Percentiles rank a stretch among this genome's conserved stretches.
These are phyloP conservation scores for Hapsidospora chrysogenum DNA, from an alignment of 495 filamentous ascomycete species.

Conservation along the genomic window DNA sequence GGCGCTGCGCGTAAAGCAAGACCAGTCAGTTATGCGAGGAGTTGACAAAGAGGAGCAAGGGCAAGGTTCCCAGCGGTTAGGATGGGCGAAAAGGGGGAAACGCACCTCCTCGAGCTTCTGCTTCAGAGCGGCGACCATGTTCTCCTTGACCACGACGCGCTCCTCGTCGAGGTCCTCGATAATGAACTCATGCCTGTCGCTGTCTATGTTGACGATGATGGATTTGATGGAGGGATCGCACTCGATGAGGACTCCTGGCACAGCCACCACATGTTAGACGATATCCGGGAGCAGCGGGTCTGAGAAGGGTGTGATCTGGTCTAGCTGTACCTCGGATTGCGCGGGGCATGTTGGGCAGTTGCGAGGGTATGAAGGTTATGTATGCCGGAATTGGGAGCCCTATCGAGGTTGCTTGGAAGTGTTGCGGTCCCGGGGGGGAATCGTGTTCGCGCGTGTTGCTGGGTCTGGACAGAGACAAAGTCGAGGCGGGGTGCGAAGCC, in stretches of 20 bases:
- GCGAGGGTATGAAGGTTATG: no score
- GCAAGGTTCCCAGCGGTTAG: background rate
- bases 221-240: conserved; percentile 49
- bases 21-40: background rate
- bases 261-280: background rate
- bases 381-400: no score
- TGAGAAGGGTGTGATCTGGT: background rate
- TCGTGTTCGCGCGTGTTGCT: no score
- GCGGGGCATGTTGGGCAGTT: conserved; percentile 5
- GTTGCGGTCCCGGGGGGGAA: no score
- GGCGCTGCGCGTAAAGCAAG: background rate
- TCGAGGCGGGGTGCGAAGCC: no score
- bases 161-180: conserved; percentile 61
- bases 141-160: conserved; percentile 57
- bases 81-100: background rate
- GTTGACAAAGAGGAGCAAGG: background rate
- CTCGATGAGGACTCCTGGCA: conserved; percentile 51
- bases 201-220: conserved; percentile 44
- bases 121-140: conserved; percentile 41
- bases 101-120: conserved; percentile 41
- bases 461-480: no score
- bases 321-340: conserved; percentile 4
- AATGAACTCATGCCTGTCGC: conserved; percentile 33
- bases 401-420: no score
- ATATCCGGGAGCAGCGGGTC: background rate